Conservation (phyloP, 257 asterid species). For the Jacaranda mimosifolia region DNA sequence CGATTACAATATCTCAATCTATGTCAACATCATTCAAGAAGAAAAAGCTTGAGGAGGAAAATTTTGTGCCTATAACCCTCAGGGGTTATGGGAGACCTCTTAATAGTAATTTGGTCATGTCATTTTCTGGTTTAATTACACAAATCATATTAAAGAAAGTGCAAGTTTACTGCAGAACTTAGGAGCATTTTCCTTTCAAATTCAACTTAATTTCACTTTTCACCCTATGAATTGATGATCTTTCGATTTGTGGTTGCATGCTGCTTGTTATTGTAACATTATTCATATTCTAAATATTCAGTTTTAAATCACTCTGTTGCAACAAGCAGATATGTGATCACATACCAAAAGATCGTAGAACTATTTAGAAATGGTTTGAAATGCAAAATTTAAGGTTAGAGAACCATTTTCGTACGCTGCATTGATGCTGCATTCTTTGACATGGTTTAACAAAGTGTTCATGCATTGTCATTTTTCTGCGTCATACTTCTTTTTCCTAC, state of each 20-base stretch:
- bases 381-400: background rate
- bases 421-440: slow-evolving; percentile 6
- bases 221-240: background rate
- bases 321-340: background rate
- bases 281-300: background rate
- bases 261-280: slow-evolving; percentile 18
- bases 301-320: background rate
- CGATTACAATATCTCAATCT: slow-evolving; percentile 12
- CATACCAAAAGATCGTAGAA: slow-evolving; percentile 2
- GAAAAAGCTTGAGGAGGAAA: background rate
- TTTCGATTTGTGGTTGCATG: slow-evolving; percentile 17
- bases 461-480: background rate
- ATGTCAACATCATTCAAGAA: background rate
- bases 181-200: background rate
- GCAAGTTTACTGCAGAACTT: background rate
- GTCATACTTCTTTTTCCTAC: background rate
- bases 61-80: background rate
- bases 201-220: background rate
- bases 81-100: background rate
- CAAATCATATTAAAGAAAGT: slow-evolving; percentile 1
- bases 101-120: slow-evolving; percentile 11
- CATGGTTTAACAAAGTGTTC: background rate
- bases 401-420: background rate
- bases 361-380: slow-evolving; percentile 19
- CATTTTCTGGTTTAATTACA: background rate